A percentile compares a stretch with the other conserved stretches of the same genome.
phyloP scores from a whole-genome alignment of 2,329 filamentous ascomycete genomes.

The Harringtonia lauricola region DNA sequence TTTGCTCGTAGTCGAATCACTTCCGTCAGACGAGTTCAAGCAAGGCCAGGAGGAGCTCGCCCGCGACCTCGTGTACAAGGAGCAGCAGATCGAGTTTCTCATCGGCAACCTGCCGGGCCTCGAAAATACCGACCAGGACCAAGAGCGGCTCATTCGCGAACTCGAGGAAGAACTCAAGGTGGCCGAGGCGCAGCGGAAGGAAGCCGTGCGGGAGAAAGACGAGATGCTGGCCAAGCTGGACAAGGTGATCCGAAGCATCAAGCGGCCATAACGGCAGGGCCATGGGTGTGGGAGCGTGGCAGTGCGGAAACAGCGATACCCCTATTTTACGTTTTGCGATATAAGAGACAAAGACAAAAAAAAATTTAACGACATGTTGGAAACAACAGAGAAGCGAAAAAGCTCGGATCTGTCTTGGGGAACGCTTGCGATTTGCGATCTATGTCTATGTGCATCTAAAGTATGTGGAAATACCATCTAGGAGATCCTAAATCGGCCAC shows the following conservation, averaged over 20 bases:
- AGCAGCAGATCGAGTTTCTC: slow-evolving; percentile 72
- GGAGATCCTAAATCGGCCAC: too few relatives aligned
- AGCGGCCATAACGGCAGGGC: slow-evolving; percentile 35
- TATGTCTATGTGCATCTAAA: too few relatives aligned
- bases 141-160: slow-evolving; percentile 55
- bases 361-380: too few relatives aligned
- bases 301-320: slow-evolving; percentile 4
- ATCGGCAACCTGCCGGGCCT: slow-evolving; percentile 67
- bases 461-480: too few relatives aligned
- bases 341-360: background rate
- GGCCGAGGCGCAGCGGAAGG: slow-evolving; percentile 50
- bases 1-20: slow-evolving; percentile 40
- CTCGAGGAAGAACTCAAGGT: slow-evolving; percentile 54
- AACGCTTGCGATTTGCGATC: too few relatives aligned
- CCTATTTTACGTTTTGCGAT: too few relatives aligned
- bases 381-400: too few relatives aligned
- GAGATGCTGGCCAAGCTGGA: slow-evolving; percentile 50
- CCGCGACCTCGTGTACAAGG: slow-evolving; percentile 65
- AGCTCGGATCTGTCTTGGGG: too few relatives aligned
- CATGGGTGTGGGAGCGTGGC: background rate
- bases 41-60: slow-evolving; percentile 62
- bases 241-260: slow-evolving; percentile 46
- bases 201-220: slow-evolving; percentile 53
- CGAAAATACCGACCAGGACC: slow-evolving; percentile 67
- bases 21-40: slow-evolving; percentile 53